Evolutionary conservation across 306 rosid genomes (phyloP).

Genomic region (Prunus campanulata): DNA sequence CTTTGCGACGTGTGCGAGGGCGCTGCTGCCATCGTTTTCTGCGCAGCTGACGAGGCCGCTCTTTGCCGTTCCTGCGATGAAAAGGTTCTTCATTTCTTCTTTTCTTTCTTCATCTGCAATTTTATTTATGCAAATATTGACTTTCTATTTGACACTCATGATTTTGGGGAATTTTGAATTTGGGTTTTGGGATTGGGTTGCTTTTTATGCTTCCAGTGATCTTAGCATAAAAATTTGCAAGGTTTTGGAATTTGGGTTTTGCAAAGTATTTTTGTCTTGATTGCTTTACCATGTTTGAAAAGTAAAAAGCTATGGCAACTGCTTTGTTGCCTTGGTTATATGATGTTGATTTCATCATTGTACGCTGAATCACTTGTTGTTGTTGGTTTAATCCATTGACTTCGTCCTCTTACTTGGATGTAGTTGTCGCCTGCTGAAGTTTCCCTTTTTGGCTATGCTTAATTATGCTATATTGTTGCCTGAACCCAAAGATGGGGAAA

Average conservation of each 20-base stretch:
- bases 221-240: not conserved
- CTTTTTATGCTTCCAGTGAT: not conserved
- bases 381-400: not conserved
- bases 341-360: not conserved
- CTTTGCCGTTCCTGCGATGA: constrained; percentile 48
- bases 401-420: not conserved
- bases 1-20: constrained; percentile 49
- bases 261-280: not conserved
- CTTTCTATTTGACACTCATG: not conserved
- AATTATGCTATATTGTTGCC: not conserved
- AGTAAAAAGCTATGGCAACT: not conserved
- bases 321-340: not conserved
- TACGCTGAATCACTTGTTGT: not conserved
- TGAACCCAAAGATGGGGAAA: not conserved
- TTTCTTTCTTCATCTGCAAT: not conserved
- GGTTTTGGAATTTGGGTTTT: not conserved
- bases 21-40: constrained; percentile 47
- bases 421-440: not conserved
- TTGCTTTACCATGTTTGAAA: not conserved
- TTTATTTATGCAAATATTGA: not conserved
- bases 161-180: not conserved
- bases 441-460: not conserved
- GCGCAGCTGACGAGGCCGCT: constrained; percentile 54
- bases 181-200: not conserved
- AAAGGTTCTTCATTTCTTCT: constrained; percentile 21